Base-by-base conservation (phyloP, 208 protist species). In the Wallacemonas collosoma region DNA sequence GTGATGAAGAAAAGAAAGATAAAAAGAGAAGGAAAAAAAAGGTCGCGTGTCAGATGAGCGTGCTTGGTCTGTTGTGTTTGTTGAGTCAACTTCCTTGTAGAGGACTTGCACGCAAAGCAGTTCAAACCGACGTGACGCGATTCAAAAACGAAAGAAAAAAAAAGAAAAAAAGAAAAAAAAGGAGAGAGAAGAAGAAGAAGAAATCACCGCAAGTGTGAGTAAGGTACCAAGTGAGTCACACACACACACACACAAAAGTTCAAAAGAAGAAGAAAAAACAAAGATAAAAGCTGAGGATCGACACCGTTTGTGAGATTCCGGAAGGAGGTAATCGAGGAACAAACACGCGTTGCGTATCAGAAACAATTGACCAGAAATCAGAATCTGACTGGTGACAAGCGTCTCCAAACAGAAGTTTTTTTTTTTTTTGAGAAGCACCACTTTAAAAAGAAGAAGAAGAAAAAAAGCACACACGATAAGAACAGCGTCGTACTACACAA, bases 21-120 rank as follows among this genome's bases (percentile, higher is more conserved):
- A 50, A 7, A 47, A n/a, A 56, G 51, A 56, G 51, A 56, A 56
- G 12, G 47, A 56, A 26, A 56, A 56, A 56, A 56, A 26, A 26
- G 26, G 26, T 26, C 26, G 26, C 26, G 26, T 26, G 26, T 26
- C 26, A 26, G 26, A 26, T 26, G 26, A 26, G 26, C 26, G 26
- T 26, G 26, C 26, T 26, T 26, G 26, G 26, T 26, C 26, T 26
- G 26, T 26, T 26, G 26, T 26, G 26, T 26, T 26, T 26, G 45
- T 14, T 50, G 45, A 50, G 12, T 12, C 45, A 50, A 50, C 45
- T 50, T 0, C 12, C 0, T 50, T 12, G 45, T 50, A 12, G 6
- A 50, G 6, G 12, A 50, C 45, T 50, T 50, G 45, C 8, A 1
- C 45, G 45, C 45, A 6, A 50, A 50, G 45, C 45, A 12, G 12